Base-by-base conservation (phyloP, 495 filamentous ascomycete species). In the Penicillium waksmanii region DNA sequence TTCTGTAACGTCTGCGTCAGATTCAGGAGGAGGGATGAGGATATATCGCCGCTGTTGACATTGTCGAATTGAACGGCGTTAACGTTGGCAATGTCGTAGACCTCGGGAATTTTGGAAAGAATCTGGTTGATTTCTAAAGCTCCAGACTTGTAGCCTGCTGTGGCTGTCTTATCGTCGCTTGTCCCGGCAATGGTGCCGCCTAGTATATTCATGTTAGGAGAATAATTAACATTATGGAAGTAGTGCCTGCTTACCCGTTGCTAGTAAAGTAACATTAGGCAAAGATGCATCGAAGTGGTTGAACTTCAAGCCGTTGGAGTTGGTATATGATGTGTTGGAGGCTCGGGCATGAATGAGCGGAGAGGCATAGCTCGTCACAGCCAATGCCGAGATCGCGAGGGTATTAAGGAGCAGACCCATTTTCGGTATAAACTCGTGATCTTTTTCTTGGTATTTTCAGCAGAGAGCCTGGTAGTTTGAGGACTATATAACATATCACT, bases 261-360 rank as follows among this genome's bases (percentile, higher is more conserved):
- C 77, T 55, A 80, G 77, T 54, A 83, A 77, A 31, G 79, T 81
- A 21, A 83, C 72, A 59, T 81, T 83, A 7, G 78, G 80, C 0
- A 83, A 72, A 46, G 68, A 70, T 31, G 72, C 57, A 44, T 81
- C 79, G 67, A 73, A 74, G 15, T 77, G 70, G 10, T 73, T 77
- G 55, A 73, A 73, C 42, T 65, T 73, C 21, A 72, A 57, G 19
- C 70, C 70, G 53, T 75, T 73, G 52, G 66, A 57, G 48, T 71
- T 75, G 62, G 70, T 73, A 55, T 66, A 71, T 40, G 60, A 64
- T 17, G 65, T 66, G 53, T 64, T 65, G 12, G 48, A 51, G 36
- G 58, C 62, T 17, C 63, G 66, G 34, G 61, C 23, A 36, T 64
- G 52, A 42, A 75, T 55, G 25, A 72, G 57, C 35, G 72, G 70